Evolutionary conservation across 805 yeast genomes (phyloP), one percentile per base, ranked within the genome.

Genomic region (Wickerhamomyces mucosus): DNA sequence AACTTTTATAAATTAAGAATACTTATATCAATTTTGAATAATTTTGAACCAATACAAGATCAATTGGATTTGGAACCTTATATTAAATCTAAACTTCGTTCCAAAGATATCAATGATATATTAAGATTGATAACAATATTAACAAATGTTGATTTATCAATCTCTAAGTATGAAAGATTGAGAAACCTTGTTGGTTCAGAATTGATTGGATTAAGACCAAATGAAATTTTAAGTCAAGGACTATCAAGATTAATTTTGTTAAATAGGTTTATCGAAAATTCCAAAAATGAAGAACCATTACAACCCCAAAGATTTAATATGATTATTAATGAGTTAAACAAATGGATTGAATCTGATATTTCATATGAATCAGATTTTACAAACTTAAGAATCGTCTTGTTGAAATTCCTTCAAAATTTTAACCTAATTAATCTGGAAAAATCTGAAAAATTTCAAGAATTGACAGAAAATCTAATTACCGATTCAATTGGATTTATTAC

Each of bases 111-210:
- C 51, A 6, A 53, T 1, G 41, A 38, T 11, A 18, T 51, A 5
- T 23, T 47, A 24, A 15, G 19, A 10, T 38, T 42, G 15, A 37
- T 62, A 2, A 51, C 72, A 9, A 21, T 63, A 1, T 39, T 57
- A 2, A 45, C 59, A 2, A 38, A 56, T 6, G 53, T 56, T 7
- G 64, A 63, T 18, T 50, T 66, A 21, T 44, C 54, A 0, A 48
- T 64, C 8, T 36, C 54, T 0, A 55, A 58, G 22, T 59, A 71
- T 21, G 76, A 68, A 13, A 63, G 76, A 36, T 41, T 71, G 8
- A 65, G 86, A 40, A 79, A 75, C 40, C 62, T 64, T 34, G 57
- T 71, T n/a, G 75, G 75, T 11, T 72, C 88, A 1, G 85, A 78
- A 42, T 48, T 80, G 15, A 57, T 79, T 28, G 83, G 85, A 2